A percentile compares a stretch with the other conserved stretches of the same genome.
Evolutionary conservation across 495 filamentous ascomycete genomes (phyloP).

Genomic region (Penicillium cosmopolitanum): DNA sequence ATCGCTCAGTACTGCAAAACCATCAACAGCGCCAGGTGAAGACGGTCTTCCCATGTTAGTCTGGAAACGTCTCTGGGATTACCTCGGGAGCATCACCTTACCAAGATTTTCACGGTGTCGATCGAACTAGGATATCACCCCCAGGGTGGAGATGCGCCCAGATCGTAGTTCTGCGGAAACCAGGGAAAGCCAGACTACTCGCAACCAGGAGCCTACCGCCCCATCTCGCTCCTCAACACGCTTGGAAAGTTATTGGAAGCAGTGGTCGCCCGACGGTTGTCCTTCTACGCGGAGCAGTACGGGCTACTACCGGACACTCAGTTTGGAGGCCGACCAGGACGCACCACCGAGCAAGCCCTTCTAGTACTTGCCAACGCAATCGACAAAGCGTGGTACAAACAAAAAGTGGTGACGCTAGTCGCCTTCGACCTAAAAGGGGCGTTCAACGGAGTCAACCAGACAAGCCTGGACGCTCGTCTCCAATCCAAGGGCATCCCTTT

Average conservation of each 20-base stretch:
- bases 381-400: too few species aligned
- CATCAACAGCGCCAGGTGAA: conserved; percentile 31
- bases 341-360: too few species aligned
- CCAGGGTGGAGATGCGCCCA: conserved; percentile 17
- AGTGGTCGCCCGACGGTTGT: too few species aligned
- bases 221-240: conserved; percentile 34
- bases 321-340: too few species aligned
- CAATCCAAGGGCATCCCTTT: conserved; percentile 26
- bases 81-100: conserved; percentile 21
- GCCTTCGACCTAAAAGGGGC: conserved; percentile 35
- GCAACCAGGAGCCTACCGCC: conserved; percentile 23
- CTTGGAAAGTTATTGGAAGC: conserved; percentile 32
- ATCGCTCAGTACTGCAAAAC: too few species aligned
- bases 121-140: conserved; percentile 28
- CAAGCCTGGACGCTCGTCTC: conserved; percentile 25
- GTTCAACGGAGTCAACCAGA: conserved; percentile 33
- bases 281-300: too few species aligned
- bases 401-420: conserved; percentile 14
- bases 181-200: conserved; percentile 30
- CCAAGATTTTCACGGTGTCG: conserved; percentile 2
- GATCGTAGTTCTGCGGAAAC: conserved; percentile 34
- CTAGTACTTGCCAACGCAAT: too few species aligned
- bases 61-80: conserved; percentile 27
- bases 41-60: conserved; percentile 28
- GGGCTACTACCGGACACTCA: too few species aligned